phyloP scores from a whole-genome alignment of 495 filamentous ascomycete genomes.

The Elasticomyces elasticus region DNA sequence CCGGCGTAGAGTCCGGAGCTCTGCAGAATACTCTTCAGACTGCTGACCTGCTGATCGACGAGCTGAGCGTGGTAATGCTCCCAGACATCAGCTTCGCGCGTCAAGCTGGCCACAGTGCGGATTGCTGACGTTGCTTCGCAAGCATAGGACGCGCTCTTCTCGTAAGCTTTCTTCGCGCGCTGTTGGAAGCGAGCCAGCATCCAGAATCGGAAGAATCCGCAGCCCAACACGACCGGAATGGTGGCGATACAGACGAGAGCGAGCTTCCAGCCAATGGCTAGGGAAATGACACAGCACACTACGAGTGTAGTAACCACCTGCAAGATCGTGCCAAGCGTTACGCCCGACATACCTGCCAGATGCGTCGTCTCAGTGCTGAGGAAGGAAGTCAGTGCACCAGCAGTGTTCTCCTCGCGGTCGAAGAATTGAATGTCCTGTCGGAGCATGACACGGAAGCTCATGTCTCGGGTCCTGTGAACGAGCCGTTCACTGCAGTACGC shows the following conservation, averaged over 20 bases:
- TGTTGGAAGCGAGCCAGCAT: slow-evolving; percentile 67
- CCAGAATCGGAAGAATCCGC: slow-evolving; percentile 80
- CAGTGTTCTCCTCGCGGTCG: slow-evolving; percentile 71
- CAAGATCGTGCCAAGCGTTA: slow-evolving; percentile 71
- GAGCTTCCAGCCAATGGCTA: slow-evolving; percentile 80
- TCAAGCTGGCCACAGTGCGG: slow-evolving; percentile 84
- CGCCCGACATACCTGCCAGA: slow-evolving; percentile 69
- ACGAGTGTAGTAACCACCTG: slow-evolving; percentile 65
- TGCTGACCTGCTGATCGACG: slow-evolving; percentile 45
- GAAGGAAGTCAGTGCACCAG: slow-evolving; percentile 75
- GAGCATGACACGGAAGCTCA: slow-evolving; percentile 76
- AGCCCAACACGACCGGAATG: slow-evolving; percentile 65
- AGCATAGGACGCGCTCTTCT: slow-evolving; percentile 67
- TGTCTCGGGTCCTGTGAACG: slow-evolving; percentile 68
- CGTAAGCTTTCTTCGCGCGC: slow-evolving; percentile 60
- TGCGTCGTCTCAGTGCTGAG: slow-evolving; percentile 79
- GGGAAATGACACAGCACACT: slow-evolving; percentile 53
- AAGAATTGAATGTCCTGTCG: slow-evolving; percentile 89
- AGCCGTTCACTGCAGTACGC: slow-evolving; percentile 77
- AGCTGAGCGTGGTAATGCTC: slow-evolving; percentile 60
- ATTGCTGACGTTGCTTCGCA: slow-evolving; percentile 88
- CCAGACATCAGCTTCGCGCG: slow-evolving; percentile 72
- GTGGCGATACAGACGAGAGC: slow-evolving; percentile 72
- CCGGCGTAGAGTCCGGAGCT: slow-evolving; percentile 67
- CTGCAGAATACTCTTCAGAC: slow-evolving; percentile 54